Conservation (phyloP, 177 flowering plant species). For the Tripterygium wilfordii region DNA sequence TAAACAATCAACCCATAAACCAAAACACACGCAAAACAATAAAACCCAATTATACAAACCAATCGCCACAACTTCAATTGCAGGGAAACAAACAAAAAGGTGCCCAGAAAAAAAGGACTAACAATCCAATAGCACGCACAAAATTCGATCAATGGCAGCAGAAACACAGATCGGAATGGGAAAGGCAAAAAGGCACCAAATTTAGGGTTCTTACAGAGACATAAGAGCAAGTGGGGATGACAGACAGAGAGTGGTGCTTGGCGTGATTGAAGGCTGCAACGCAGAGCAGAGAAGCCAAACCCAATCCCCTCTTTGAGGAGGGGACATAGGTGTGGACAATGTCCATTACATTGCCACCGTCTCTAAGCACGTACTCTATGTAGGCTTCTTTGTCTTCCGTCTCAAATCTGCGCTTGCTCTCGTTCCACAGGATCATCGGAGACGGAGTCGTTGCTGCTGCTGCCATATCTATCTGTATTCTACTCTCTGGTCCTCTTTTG, state of each 20-base stretch:
- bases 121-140: neutral
- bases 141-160: neutral
- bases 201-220: slow-evolving; percentile 85
- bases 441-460: slow-evolving; percentile 10
- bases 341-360: slow-evolving; percentile 59
- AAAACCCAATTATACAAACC: too few relatives aligned
- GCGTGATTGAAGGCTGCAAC: slow-evolving; percentile 72
- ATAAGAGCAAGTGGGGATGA: slow-evolving; percentile 77
- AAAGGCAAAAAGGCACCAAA: slow-evolving; percentile 2
- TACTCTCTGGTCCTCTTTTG: slow-evolving; percentile 10
- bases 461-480: slow-evolving; percentile 12
- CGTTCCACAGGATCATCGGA: slow-evolving; percentile 56
- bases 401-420: slow-evolving; percentile 45
- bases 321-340: slow-evolving; percentile 80
- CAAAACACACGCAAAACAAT: too few relatives aligned
- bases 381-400: slow-evolving; percentile 73
- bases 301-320: slow-evolving; percentile 61
- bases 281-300: slow-evolving; percentile 70
- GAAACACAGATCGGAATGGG: neutral
- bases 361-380: slow-evolving; percentile 40
- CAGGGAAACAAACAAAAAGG: too few relatives aligned
- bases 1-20: too few relatives aligned
- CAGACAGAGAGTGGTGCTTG: slow-evolving; percentile 43
- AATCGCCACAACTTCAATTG: too few relatives aligned
- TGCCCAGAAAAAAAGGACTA: neutral